A percentile compares a stretch with the other conserved stretches of the same genome.
Conservation (phyloP, 2,329 filamentous ascomycete genomes). For the Cladophialophora bantiana region DNA sequence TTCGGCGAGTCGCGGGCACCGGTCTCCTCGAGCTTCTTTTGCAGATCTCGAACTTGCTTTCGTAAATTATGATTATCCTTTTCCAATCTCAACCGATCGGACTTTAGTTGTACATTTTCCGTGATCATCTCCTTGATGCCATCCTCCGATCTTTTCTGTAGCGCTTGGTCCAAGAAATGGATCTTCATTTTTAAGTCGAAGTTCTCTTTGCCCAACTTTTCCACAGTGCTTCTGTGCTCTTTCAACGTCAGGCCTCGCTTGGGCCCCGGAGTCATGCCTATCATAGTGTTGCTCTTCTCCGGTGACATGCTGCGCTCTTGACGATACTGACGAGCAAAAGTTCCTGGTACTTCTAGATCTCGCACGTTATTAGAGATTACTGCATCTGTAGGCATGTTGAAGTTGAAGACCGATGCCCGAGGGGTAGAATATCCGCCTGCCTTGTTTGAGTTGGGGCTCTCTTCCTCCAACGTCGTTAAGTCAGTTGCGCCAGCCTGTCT, state of each 20-base stretch:
- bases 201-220: slow-evolving; percentile 95
- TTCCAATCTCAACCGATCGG: slow-evolving; percentile 83
- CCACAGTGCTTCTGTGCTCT: slow-evolving; percentile 96
- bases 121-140: slow-evolving; percentile 98
- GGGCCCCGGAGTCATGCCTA: slow-evolving; percentile 56
- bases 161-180: slow-evolving; percentile 91
- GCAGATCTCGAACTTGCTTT: slow-evolving; percentile 81
- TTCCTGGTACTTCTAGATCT: slow-evolving; percentile 89
- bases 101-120: slow-evolving; percentile 95
- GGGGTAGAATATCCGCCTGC: slow-evolving; percentile 71
- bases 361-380: slow-evolving; percentile 86
- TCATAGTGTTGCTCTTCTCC: slow-evolving; percentile 60
- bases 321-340: slow-evolving; percentile 83
- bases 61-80: slow-evolving; percentile 88
- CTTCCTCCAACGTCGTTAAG: slow-evolving; percentile 67
- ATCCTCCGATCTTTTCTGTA: slow-evolving; percentile 93
- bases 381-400: slow-evolving; percentile 79
- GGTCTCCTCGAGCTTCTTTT: slow-evolving; percentile 72
- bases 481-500: slow-evolving; percentile 54
- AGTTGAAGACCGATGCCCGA: slow-evolving; percentile 61
- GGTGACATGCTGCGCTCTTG: slow-evolving; percentile 70
- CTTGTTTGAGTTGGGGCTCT: slow-evolving; percentile 48
- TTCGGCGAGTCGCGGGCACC: slow-evolving; percentile 52
- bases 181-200: slow-evolving; percentile 98
- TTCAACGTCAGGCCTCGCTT: slow-evolving; percentile 82